Evolutionary conservation across 2,329 filamentous ascomycete genomes (phyloP), one percentile per base, ranked within the genome.

Genomic region (Coniella vitis): DNA sequence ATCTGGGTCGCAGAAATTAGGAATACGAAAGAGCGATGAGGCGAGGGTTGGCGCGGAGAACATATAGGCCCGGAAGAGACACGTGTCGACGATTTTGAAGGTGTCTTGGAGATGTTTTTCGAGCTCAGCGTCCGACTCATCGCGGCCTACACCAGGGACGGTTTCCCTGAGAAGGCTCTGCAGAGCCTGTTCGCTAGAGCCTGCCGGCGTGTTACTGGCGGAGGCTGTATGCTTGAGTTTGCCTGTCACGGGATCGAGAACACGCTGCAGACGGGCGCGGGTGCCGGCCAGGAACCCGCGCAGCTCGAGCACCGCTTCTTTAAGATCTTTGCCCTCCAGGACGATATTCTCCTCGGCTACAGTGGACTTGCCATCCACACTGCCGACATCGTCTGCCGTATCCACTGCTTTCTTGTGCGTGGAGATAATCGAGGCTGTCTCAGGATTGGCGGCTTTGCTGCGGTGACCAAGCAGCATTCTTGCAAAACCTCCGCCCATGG

Each of bases 1-100:
- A 25, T 88, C 85, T 0, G 93, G 91, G 59, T 98, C 91, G 65
- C 93, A 97, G 63, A 96, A 97, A 64, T 98, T 98, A 61, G 90
- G 85, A 45, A 97, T 88, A 20, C 93, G 89, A 70, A 98, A 97
- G 0, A 98, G 76, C 0, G 90, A 88, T 2, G 87, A 87, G 3
- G 90, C 90, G 10, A 98, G 74, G 5, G 85, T 82, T 4, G 93
- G 91, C 7, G 83, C 84, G 4, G 86, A 89, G 60, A 91, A 89
- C 90, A 98, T 97, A 65, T 95, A 94, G 0, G 89, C 86, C 14
- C 91, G 82, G 71, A 98, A 97, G 0, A 98, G 76, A 1, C 90
- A 91, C 0, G 93, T 98, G 62, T 98, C 93, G 7, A 97, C 89
- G 2, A 96, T 71, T 43, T 80, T 84, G 32, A 93, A 95, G 1